phyloP scores from a whole-genome alignment of 2,329 filamentous ascomycete species.

The Fusarium clavum region DNA sequence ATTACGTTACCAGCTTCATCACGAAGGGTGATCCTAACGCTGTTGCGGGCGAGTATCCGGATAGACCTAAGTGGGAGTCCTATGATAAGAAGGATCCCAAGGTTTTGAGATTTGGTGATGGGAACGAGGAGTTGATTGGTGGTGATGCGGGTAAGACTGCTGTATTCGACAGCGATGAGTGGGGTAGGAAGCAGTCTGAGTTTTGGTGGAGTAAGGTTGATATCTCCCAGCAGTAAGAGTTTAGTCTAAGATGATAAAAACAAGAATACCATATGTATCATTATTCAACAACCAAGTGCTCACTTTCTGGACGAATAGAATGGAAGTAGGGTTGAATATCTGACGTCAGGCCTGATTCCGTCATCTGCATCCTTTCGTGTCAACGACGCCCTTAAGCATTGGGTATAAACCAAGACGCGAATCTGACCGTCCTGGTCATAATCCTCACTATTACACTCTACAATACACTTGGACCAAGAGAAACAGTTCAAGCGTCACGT shows the following conservation, averaged over 20 bases:
- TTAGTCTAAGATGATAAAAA: background rate
- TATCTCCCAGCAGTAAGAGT: conserved; percentile 49
- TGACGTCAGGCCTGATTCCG: conserved; percentile 7
- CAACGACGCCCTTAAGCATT: conserved; percentile 11
- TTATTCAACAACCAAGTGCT: too few relatives aligned
- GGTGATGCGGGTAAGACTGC: conserved; percentile 53
- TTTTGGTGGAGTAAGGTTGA: conserved; percentile 61
- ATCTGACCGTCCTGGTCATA: background rate
- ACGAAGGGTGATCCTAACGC: conserved; percentile 58
- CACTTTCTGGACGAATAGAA: background rate
- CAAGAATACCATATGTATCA: too few relatives aligned
- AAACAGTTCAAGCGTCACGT: rapidly evolving
- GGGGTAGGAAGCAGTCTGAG: conserved; percentile 56
- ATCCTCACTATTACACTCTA: rapidly evolving
- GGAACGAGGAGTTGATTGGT: conserved; percentile 61
- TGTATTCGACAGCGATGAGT: conserved; percentile 54
- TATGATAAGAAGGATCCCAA: conserved; percentile 47
- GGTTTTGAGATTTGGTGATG: conserved; percentile 58
- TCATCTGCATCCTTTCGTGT: background rate
- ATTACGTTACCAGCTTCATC: conserved; percentile 63
- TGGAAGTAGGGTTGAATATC: rapidly evolving
- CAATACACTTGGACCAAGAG: rapidly evolving
- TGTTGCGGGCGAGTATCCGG: conserved; percentile 34
- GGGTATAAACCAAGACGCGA: background rate
- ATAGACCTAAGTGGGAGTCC: conserved; percentile 51